Conservation (phyloP, 164 flowering plant genomes). For the Aristolochia fimbriata region DNA sequence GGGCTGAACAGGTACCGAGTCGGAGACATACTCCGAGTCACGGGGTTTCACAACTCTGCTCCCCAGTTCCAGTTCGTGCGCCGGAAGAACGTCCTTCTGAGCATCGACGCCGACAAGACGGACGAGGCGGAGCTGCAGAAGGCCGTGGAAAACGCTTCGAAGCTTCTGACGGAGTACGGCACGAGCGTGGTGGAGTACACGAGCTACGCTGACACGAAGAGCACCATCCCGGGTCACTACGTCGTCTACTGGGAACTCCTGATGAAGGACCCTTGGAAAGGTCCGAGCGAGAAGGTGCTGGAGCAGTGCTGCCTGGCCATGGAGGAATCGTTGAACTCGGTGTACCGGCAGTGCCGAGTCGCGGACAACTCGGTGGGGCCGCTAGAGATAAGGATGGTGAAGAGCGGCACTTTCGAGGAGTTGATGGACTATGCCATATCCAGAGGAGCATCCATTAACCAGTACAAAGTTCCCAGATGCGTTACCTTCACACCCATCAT, state of each 20-base stretch:
- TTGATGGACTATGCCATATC: constrained; percentile 45
- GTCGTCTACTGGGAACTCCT: constrained; percentile 39
- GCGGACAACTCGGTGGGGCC: constrained; percentile 31
- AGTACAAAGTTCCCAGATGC: constrained; percentile 41
- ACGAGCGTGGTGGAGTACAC: constrained; percentile 34
- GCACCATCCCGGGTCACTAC: constrained; percentile 35
- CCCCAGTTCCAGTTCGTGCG: constrained; percentile 37
- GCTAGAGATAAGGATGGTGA: constrained; percentile 34
- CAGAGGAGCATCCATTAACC: constrained; percentile 39
- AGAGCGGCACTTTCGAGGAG: constrained; percentile 35
- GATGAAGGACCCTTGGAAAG: constrained; percentile 10
- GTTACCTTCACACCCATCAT: constrained; percentile 30
- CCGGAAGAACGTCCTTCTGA: constrained; percentile 30
- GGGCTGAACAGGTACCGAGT: constrained; percentile 37
- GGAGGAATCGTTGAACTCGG: constrained; percentile 31
- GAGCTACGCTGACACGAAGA: constrained; percentile 27
- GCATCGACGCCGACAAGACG: constrained; percentile 40
- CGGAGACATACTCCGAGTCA: constrained; percentile 35
- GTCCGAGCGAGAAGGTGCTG: constrained; percentile 12
- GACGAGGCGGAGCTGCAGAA: constrained; percentile 34
- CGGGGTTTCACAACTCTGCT: constrained; percentile 32
- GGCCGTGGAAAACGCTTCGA: constrained; percentile 27
- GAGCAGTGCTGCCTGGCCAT: constrained; percentile 24
- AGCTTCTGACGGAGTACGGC: constrained; percentile 13
- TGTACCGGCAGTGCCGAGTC: constrained; percentile 29